Evolutionary conservation across 2,329 filamentous ascomycete genomes (phyloP).

Genomic region (Verticillium albo-atrum): DNA sequence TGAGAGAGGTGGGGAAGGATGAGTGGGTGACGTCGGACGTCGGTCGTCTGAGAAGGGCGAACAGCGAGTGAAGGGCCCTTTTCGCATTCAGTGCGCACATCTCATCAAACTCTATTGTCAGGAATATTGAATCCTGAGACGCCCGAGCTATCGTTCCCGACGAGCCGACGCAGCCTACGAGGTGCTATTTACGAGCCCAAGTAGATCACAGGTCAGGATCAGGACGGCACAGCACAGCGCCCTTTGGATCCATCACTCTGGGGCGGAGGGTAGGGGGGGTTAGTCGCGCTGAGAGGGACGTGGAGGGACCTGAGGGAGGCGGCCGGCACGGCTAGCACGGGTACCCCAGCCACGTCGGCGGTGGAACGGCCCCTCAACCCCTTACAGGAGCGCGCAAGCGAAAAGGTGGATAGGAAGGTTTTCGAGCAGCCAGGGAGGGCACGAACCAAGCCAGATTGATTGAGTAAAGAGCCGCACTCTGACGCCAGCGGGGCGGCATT

Average conservation of each 20-base stretch:
- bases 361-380: neutral
- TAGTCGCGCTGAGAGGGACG: too few species aligned
- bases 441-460: neutral
- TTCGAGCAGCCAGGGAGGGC: neutral
- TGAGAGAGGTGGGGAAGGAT: neutral
- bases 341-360: neutral
- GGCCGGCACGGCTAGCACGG: constrained; percentile 4
- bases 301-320: neutral
- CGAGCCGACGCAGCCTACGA: neutral
- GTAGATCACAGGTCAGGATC: neutral
- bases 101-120: neutral
- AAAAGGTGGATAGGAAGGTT: neutral
- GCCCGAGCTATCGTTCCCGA: neutral
- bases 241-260: neutral
- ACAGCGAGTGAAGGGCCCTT: neutral
- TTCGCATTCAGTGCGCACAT: neutral
- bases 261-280: too few species aligned
- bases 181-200: neutral
- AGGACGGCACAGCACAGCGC: neutral
- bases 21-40: neutral
- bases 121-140: neutral
- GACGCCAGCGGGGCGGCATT: neutral
- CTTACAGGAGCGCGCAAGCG: neutral
- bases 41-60: neutral
- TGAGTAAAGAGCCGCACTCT: neutral